Conservation (phyloP, 495 filamentous ascomycete species). For the Darksidea phi region DNA sequence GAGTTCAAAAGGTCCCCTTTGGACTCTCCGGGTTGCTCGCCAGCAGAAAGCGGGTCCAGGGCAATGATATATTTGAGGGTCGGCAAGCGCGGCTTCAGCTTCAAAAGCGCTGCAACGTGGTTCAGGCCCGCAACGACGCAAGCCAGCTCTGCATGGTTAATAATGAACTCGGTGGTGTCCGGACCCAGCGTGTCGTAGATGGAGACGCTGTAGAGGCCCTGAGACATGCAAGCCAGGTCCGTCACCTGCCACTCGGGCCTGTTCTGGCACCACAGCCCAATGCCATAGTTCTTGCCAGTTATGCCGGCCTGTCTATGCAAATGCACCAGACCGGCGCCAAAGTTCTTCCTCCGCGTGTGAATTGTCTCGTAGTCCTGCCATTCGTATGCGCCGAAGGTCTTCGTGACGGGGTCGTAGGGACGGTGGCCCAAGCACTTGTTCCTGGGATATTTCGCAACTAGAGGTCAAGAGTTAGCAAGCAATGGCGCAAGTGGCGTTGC, state of each 20-base stretch:
- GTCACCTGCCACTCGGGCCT: conserved; percentile 96
- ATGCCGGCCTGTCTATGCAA: conserved; percentile 71
- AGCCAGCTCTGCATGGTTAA: conserved; percentile 77
- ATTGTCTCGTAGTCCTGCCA: conserved; percentile 85
- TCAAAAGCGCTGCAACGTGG: conserved; percentile 83
- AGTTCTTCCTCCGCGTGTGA: conserved; percentile 73
- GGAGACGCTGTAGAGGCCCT: conserved; percentile 85
- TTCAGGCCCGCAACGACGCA: conserved; percentile 78
- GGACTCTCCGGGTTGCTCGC: conserved; percentile 73
- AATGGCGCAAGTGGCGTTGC: background rate
- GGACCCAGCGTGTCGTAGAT: conserved; percentile 95
- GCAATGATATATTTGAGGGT: conserved; percentile 84
- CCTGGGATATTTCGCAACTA: conserved; percentile 45
- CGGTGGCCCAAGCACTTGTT: conserved; percentile 74
- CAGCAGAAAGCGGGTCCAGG: conserved; percentile 79
- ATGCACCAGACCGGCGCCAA: conserved; percentile 84
- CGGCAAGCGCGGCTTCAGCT: conserved; percentile 75
- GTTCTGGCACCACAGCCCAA: conserved; percentile 95
- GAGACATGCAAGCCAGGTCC: conserved; percentile 89
- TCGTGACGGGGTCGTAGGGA: conserved; percentile 71
- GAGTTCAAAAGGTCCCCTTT: conserved; percentile 74
- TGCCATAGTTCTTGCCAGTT: conserved; percentile 63
- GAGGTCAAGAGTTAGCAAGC: conserved; percentile 8
- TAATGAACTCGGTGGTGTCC: conserved; percentile 88
- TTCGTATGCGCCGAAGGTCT: conserved; percentile 72